phyloP scores from a whole-genome alignment of 768 basidiomycete genomes.

The Arthromyces matolae region DNA sequence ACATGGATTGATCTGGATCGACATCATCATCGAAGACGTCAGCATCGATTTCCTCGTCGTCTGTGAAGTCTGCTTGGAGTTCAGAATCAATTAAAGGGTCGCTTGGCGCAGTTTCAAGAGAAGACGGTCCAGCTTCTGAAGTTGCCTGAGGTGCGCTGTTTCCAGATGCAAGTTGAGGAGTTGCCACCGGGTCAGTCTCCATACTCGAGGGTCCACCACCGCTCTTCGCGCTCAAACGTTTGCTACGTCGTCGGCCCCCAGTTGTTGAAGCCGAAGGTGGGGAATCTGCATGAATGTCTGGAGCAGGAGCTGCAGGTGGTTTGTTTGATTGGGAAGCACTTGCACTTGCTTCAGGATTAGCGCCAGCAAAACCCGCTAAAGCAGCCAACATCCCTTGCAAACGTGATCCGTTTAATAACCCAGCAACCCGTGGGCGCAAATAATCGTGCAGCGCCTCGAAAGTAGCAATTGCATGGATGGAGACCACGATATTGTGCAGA shows the following conservation, averaged over 20 bases:
- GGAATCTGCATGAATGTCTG: constrained; percentile 16
- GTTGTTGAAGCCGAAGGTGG: constrained; percentile 33
- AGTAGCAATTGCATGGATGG: constrained; percentile 97
- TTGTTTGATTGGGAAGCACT: constrained; percentile 28
- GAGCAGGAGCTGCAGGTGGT: constrained; percentile 29
- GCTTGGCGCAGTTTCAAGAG: constrained; percentile 43
- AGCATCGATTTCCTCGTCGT: constrained; percentile 84
- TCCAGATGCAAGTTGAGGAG: constrained; percentile 9
- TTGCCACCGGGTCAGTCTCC: constrained; percentile 14
- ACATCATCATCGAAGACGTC: constrained; percentile 89
- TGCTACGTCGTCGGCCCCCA: constrained; percentile 72
- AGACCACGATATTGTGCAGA: constrained; percentile 88
- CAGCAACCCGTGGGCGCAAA: constrained; percentile 84
- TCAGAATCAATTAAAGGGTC: constrained; percentile 64
- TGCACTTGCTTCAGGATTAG: constrained; percentile 35
- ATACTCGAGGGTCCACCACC: constrained; percentile 14
- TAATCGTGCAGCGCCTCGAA: constrained; percentile 98
- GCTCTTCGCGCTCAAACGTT: constrained; percentile 75
- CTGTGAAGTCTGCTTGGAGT: constrained; percentile 71
- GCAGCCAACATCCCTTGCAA: constrained; percentile 91
- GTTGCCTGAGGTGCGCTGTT: constrained; percentile 6
- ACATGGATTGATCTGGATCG: constrained; percentile 62
- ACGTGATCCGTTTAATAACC: constrained; percentile 61
- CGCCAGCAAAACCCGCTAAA: constrained; percentile 65
- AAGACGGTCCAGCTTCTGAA: constrained; percentile 22